Evolutionary conservation across 75 land plant genomes (phyloP), one percentile per base, ranked within the genome.

Genomic region (Pinus albicaulis): DNA sequence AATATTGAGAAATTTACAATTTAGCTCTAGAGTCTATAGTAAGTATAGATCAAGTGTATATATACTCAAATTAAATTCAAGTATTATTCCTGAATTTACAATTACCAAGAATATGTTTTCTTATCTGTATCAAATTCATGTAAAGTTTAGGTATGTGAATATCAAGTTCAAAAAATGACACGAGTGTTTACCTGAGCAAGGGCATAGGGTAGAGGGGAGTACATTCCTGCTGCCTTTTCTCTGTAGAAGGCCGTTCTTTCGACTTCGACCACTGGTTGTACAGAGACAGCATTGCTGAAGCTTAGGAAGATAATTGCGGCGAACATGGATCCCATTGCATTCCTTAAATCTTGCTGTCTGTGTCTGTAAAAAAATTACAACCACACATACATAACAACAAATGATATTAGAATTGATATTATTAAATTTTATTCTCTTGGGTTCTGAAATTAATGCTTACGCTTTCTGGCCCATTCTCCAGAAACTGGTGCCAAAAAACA

Each of bases 401-500:
- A 1, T 31, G 7, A 31, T 31, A 31, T 31, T 31, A 31, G 31
- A 31, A 31, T 31, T 31, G 31, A 31, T 31, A 31, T 31, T 31
- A 31, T 2, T 31, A 31, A 31, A 31, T 31, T 31, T 31, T 31
- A 31, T 31, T 1, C 31, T 31, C 31, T 31, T 31, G 31, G 31
- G 31, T 5, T 4, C 44, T 41, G 44, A 41, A 41, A 41, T 41
- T 4, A 57, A 7, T 48, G 23, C 78, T 61, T 80, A 90, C 91
- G 38, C 84, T 63, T 77, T 87, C 2, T 25, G 4, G 22, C 89
- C 92, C 36, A 87, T 82, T 72, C 65, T 38, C 92, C 92, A 90
- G 71, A 82, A 90, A 23, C 80, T 78, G 15, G 82, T 71, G 2
- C 92, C 92, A 61, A 90, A 82, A 59, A 90, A 13, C 69, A 90